These are phyloP conservation scores for Boletus subluridellus DNA, from an alignment of 1,284 basidiomycete species.

Conservation along the genomic window DNA sequence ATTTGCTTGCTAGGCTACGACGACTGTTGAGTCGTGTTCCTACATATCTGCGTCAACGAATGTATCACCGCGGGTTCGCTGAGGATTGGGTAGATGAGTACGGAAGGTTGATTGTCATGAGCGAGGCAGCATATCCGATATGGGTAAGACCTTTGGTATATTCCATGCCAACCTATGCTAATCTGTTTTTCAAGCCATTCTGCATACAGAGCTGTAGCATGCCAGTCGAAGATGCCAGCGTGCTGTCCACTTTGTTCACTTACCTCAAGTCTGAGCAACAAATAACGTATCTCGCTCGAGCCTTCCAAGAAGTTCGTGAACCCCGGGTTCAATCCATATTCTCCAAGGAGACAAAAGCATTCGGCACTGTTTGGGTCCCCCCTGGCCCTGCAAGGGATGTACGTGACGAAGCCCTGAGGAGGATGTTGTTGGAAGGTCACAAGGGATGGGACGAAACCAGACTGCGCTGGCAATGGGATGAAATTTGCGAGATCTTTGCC, in stretches of 20 bases:
- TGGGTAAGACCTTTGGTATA: conserved; percentile 23
- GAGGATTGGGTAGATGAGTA: conserved; percentile 40
- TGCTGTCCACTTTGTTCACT: conserved; percentile 45
- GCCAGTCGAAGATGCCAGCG: conserved; percentile 42
- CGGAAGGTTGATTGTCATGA: conserved; percentile 42
- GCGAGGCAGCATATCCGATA: conserved; percentile 49
- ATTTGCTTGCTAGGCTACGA: conserved; percentile 19
- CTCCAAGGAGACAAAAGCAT: conserved; percentile 28
- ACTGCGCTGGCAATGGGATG: conserved; percentile 41
- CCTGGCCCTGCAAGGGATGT: conserved; percentile 39
- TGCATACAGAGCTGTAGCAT: conserved; percentile 35
- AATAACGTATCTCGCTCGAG: conserved; percentile 39
- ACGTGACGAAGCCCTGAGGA: conserved; percentile 39
- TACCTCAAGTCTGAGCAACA: conserved; percentile 41
- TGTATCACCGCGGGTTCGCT: conserved; percentile 28
- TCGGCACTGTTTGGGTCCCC: conserved; percentile 32
- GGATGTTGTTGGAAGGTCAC: conserved; percentile 28
- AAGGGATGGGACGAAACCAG: conserved; percentile 32
- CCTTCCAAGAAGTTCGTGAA: conserved; percentile 46
- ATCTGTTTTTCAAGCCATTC: conserved; percentile 30
- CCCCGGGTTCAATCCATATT: conserved; percentile 27
- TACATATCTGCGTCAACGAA: conserved; percentile 25
- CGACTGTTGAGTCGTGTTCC: conserved; percentile 24
- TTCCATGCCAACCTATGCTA: background rate
- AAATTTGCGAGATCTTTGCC: conserved; percentile 42